phyloP scores from a whole-genome alignment of 352 stramenopile species.

The Pythium phragmitis region DNA sequence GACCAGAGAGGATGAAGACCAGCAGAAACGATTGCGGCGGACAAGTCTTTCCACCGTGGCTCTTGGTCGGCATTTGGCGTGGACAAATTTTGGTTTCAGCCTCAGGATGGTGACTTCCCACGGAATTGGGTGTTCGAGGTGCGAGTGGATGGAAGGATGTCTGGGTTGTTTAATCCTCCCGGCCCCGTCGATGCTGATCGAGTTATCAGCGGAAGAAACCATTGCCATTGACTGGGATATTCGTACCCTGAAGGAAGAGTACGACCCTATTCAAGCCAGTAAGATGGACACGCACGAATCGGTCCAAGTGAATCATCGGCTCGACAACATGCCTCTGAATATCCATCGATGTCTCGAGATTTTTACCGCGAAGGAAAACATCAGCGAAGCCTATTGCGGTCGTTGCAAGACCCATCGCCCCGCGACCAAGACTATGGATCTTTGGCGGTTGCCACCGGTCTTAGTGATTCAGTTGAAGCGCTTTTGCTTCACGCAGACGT shows the following conservation, averaged over 20 bases:
- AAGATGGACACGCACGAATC: conserved; percentile 73
- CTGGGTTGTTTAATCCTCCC: conserved; percentile 81
- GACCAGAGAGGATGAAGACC: conserved; percentile 15
- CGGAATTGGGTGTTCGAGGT: conserved; percentile 84
- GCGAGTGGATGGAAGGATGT: conserved; percentile 86
- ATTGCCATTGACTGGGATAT: conserved; percentile 91
- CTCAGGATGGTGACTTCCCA: conserved; percentile 79
- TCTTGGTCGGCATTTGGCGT: conserved; percentile 55
- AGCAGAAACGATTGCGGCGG: conserved; percentile 26
- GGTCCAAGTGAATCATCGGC: conserved; percentile 57
- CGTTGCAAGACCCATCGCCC: conserved; percentile 89
- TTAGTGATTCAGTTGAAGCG: conserved; percentile 99
- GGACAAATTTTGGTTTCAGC: conserved; percentile 83
- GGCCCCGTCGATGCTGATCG: conserved; percentile 38
- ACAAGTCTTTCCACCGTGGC: conserved; percentile 59
- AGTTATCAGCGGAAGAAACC: conserved; percentile 71
- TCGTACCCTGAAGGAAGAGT: conserved; percentile 83
- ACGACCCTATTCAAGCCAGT: conserved; percentile 82
- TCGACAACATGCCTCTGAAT: conserved; percentile 81
- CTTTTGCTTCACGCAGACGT: conserved; percentile 96
- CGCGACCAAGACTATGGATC: conserved; percentile 95
- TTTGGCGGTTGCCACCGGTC: conserved; percentile 96
- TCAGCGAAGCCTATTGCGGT: conserved; percentile 79
- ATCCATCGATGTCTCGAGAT: conserved; percentile 84
- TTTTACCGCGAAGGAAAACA: conserved; percentile 81